Conservation (phyloP, 371 early-diverging fungal species). For the Mortierella polycephala region DNA sequence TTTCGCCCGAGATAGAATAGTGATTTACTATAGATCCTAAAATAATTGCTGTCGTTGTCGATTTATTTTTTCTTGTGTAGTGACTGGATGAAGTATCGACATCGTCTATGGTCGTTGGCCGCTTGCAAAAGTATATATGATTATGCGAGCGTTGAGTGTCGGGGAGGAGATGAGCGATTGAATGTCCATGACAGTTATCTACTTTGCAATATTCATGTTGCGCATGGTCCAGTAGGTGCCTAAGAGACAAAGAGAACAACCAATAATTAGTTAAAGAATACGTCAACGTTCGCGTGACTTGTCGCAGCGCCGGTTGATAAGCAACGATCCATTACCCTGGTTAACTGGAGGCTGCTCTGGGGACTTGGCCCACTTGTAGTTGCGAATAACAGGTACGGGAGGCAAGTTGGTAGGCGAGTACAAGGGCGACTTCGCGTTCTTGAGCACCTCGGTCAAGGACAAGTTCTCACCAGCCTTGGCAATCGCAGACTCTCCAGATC, state of each 20-base stretch:
- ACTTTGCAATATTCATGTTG: conserved; percentile 10
- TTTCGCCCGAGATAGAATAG: no score
- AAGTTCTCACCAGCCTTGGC: conserved; percentile 47
- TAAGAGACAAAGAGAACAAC: conserved; percentile 1
- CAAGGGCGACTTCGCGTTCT: conserved; percentile 54
- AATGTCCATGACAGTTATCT: no score
- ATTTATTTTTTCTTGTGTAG: no score
- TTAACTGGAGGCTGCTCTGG: conserved; percentile 52
- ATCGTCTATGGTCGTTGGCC: no score
- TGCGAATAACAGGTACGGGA: conserved; percentile 57
- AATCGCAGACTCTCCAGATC: conserved; percentile 49
- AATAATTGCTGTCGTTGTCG: no score
- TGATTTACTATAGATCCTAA: no score
- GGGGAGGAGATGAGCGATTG: no score
- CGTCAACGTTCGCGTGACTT: not conserved
- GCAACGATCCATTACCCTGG: conserved; percentile 13
- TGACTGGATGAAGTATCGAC: no score
- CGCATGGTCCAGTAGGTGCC: conserved; percentile 35
- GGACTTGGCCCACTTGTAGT: conserved; percentile 45
- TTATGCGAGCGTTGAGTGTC: no score
- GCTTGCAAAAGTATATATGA: no score
- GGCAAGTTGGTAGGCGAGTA: conserved; percentile 61
- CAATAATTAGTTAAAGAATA: not conserved
- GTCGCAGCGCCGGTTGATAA: not conserved
- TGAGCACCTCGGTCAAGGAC: conserved; percentile 54